Base-by-base conservation (phyloP, 345 rosid species). In the Ceriops decandra region DNA sequence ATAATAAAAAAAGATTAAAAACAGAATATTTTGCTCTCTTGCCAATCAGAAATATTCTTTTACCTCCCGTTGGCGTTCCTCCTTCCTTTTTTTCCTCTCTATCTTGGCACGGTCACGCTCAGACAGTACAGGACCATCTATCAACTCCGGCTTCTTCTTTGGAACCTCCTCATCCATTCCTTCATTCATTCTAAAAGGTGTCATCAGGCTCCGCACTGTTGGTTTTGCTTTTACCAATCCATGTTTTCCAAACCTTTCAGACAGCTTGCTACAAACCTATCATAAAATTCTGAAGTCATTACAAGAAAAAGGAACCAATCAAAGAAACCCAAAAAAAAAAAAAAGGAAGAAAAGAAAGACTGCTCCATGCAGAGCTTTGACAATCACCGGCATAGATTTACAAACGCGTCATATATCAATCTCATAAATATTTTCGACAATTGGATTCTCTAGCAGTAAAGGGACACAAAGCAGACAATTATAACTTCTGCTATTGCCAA, bases 41-140 rank as follows among this genome's bases (percentile, higher is more conserved):
- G 17, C 19, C 17, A 42, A 42, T 42, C 17, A 42, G 49, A 42
- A 2, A 42, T 42, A 0, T 42, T 42, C 57, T 6, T 26, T 51
- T 57, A 91, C 96, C 90, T 91, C 99, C 76, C 99, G 77, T 80
- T 91, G 97, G 65, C 99, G 92, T 72, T 95, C 99, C 4, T 91
- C 99, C 81, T 95, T 95, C 71, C 97, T 88, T 85, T 91, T 88
- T 68, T 82, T 88, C 85, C 99, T 88, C 61, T 95, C 98, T 1
- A 95, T 35, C 88, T 90, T 95, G 24, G 71, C 69, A 61, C 72
- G 72, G 72, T 95, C 99, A 52, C 99, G 96, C 77, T 95, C 97
- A 0, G 96, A 78, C 60, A 95, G 70, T 67, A 91, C 21, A 7
- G 99, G 99, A 28, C 99, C 98, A 61, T 95, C 99, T 0, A 74